Evolutionary conservation across 495 filamentous ascomycete species (phyloP).

Genomic region (Trichoderma erinaceum): DNA sequence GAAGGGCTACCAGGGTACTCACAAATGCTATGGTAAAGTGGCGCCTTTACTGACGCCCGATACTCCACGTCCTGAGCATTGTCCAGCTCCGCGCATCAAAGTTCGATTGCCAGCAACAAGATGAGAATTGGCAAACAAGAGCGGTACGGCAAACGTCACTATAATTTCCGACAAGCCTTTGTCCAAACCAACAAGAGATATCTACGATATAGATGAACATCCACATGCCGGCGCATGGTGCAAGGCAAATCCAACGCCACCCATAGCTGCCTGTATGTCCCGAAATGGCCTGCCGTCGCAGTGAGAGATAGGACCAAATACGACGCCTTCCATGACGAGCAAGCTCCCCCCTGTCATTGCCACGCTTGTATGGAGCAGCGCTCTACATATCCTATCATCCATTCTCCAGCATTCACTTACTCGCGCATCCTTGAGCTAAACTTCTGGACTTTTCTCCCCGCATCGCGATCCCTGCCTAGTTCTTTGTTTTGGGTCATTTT

Average conservation of each 20-base stretch:
- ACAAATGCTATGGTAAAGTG: neutral
- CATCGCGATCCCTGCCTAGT: neutral
- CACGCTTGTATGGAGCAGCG: no score
- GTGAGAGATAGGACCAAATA: neutral
- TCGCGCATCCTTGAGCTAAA: constrained; percentile 5
- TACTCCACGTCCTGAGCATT: neutral
- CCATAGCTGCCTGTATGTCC: neutral
- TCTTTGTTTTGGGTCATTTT: neutral
- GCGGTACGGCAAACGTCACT: no score
- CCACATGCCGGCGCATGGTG: no score
- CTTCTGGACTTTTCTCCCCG: constrained; percentile 3
- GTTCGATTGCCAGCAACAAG: neutral
- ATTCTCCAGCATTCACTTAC: neutral
- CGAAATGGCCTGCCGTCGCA: neutral
- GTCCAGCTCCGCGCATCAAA: neutral
- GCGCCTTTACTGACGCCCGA: neutral
- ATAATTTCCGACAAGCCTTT: no score
- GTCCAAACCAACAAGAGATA: no score
- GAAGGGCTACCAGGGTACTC: neutral
- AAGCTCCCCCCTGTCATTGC: neutral
- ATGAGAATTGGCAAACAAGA: no score
- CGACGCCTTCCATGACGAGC: neutral
- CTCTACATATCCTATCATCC: neutral
- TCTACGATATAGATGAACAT: no score
- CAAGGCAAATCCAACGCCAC: no score